Evolutionary conservation across 768 basidiomycete species (phyloP).

Genomic region (Tricholoma hemisulphureum): DNA sequence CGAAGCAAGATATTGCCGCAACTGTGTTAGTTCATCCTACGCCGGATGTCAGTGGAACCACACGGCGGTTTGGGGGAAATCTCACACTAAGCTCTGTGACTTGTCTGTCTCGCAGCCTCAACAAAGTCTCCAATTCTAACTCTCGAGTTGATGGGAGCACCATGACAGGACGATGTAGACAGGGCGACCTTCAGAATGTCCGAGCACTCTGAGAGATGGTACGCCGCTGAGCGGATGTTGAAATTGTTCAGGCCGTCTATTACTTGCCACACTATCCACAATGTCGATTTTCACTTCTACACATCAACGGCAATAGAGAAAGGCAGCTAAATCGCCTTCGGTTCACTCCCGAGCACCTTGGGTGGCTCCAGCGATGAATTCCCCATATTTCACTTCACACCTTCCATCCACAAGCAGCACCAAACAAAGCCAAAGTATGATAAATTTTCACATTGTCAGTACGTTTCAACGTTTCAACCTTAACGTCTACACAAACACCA

Average conservation of each 20-base stretch:
- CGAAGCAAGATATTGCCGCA: slow-evolving; percentile 62
- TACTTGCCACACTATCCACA: background rate
- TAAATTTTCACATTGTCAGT: slow-evolving; percentile 7
- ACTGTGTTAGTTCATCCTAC: slow-evolving; percentile 71
- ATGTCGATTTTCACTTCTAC: background rate
- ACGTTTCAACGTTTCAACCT: background rate
- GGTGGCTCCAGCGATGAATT: too few relatives aligned
- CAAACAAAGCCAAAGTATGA: slow-evolving; percentile 17
- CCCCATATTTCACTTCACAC: slow-evolving; percentile 8
- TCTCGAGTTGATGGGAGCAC: slow-evolving; percentile 73
- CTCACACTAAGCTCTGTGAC: slow-evolving; percentile 71
- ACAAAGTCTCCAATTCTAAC: slow-evolving; percentile 74
- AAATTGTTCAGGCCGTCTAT: slow-evolving; percentile 7
- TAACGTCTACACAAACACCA: background rate
- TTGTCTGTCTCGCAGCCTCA: slow-evolving; percentile 75
- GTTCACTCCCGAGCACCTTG: background rate
- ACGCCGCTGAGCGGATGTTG: slow-evolving; percentile 15
- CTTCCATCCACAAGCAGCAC: slow-evolving; percentile 10
- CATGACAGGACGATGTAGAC: slow-evolving; percentile 39
- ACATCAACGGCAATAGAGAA: background rate
- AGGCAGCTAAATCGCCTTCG: background rate
- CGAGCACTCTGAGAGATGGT: slow-evolving; percentile 10
- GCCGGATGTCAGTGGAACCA: slow-evolving; percentile 13
- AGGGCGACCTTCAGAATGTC: slow-evolving; percentile 8
- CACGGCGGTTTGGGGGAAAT: slow-evolving; percentile 13